These are phyloP conservation scores for Beta vulgaris DNA, from an alignment of 148 eudicot genomes.

Conservation along the genomic window DNA sequence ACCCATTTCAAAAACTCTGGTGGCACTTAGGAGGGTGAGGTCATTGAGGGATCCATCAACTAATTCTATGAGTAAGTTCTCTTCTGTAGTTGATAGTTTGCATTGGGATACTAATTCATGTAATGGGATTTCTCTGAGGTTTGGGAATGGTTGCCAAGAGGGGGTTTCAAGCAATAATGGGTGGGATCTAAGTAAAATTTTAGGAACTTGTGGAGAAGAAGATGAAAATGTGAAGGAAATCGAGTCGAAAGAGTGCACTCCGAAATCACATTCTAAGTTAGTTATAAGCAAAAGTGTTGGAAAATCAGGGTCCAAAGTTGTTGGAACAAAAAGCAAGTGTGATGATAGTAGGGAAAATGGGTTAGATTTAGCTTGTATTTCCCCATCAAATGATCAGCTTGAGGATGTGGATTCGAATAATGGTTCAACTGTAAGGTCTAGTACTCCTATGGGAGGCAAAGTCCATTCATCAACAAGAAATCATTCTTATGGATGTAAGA, in stretches of 20 bases:
- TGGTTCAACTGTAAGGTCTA: constrained; percentile 40
- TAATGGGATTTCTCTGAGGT: constrained; percentile 69
- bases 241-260: constrained; percentile 24
- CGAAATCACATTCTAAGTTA: constrained; percentile 24
- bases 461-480: constrained; percentile 28
- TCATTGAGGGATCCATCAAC: constrained; percentile 96
- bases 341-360: constrained; percentile 33
- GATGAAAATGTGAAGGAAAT: constrained; percentile 35
- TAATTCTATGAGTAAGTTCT: constrained; percentile 68
- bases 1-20: constrained; percentile 75
- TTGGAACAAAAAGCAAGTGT: constrained; percentile 26
- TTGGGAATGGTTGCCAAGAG: constrained; percentile 41
- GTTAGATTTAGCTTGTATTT: constrained; percentile 42
- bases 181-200: constrained; percentile 27
- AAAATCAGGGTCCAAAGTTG: constrained; percentile 18
- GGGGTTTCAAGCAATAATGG: constrained; percentile 29
- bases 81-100: constrained; percentile 53
- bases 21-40: constrained; percentile 90
- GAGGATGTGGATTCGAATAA: constrained; percentile 69
- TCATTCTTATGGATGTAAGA: constrained; percentile 29
- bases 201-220: constrained; percentile 42
- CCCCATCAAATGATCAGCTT: constrained; percentile 39
- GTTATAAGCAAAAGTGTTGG: constrained; percentile 23
- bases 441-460: constrained; percentile 29
- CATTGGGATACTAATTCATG: constrained; percentile 85